Evolutionary conservation across 2,329 filamentous ascomycete genomes (phyloP), one percentile per base, ranked within the genome.

Genomic region (Volutella citrinella): DNA sequence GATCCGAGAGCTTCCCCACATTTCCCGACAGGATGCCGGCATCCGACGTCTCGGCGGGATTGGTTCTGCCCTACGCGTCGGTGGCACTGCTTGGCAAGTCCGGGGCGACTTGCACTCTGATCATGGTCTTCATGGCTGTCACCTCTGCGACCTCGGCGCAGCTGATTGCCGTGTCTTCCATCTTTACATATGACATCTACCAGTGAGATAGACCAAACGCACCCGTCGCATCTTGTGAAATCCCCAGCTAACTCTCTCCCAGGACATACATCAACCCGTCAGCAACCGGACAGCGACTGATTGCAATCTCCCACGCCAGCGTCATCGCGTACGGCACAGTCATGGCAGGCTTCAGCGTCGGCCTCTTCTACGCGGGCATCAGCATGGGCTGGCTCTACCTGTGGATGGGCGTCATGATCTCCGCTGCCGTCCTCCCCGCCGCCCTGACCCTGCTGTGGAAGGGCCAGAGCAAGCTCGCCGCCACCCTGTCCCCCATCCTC

Each of bases 341-440:
- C 49, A 91, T 95, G 68, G 86, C 87, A 11, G 76, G 69, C 3
- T 87, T 94, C 61, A 82, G 82, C 1, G 86, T 87, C 1, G 87
- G 85, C 0, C 74, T 93, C 0, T 78, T 69, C 57, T 84, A 85
- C 43, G 80, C 78, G 3, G 82, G 84, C 14, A 84, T 95, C 41
- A 83, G 78, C 10, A 93, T 95, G 86, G 89, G 88, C 10, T 94
- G 90, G 52, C 70, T 94, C 4, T 94, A 94, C 55, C 68, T 95
- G 2, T 77, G 95, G 55, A 95, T 95, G 89, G 90, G 89, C 7
- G 85, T 89, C 31, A 87, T 95, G 52, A 93, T 95, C 55, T 88
- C 83, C 0, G 79, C 85, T 0, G 89, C 87, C 4, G 88, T 95
- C 5, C 73, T 95, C 10, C 89, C 90, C 0, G 86, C 87, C 0